Percentiles rank a stretch among this genome's conserved stretches.
These are phyloP conservation scores for Elsinoe batatas DNA, from an alignment of 2,329 filamentous ascomycete genomes.

Conservation along the genomic window DNA sequence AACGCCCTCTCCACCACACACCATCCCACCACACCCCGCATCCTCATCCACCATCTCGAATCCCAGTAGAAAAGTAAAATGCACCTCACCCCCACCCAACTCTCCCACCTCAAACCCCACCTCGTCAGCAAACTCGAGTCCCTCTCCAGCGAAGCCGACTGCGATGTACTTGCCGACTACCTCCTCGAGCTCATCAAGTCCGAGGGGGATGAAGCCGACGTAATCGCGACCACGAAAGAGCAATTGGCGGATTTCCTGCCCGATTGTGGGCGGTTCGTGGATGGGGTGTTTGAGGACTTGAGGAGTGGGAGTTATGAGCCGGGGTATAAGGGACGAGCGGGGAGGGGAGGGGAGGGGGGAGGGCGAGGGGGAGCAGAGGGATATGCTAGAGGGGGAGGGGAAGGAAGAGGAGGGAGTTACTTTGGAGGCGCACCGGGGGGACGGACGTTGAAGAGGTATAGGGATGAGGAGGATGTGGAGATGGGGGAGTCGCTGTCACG, in stretches of 20 bases:
- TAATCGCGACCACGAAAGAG: constrained; percentile 57
- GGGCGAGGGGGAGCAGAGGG: not conserved
- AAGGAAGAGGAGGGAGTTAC: not conserved
- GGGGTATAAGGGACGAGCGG: not conserved
- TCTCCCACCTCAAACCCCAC: not conserved
- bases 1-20: not conserved
- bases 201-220: constrained; percentile 54
- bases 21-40: not conserved
- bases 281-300: constrained; percentile 60
- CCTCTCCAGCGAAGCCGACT: constrained; percentile 60
- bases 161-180: constrained; percentile 74
- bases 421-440: not conserved
- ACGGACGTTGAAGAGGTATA: not conserved
- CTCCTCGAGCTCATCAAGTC: constrained; percentile 67
- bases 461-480: not conserved
- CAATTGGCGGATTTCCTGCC: constrained; percentile 68
- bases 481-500: not conserved
- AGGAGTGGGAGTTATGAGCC: constrained; percentile 41
- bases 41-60: no score
- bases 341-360: not conserved
- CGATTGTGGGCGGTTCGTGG: constrained; percentile 57
- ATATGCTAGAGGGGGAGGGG: not conserved
- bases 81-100: not conserved
- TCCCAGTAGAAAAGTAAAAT: not conserved
- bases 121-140: constrained; percentile 7